Base-by-base conservation (phyloP, 257 asterid species). In the Solanum virginianum region DNA sequence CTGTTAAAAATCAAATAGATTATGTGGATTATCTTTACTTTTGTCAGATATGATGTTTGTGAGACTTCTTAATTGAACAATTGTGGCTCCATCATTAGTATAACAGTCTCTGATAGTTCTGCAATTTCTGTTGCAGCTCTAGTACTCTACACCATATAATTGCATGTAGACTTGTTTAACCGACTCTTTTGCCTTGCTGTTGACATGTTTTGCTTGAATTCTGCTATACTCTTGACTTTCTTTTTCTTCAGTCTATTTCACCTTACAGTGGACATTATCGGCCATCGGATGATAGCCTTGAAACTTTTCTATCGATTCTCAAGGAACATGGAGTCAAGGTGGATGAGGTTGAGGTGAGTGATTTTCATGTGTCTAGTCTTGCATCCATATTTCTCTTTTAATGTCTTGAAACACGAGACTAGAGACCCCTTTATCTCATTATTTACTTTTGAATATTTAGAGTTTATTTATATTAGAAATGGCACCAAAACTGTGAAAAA, bases 231-330 rank as follows among this genome's bases (percentile, higher is more conserved):
- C 51, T 69, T 69, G 81, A 66, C 62, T 4, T 66, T 13, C 39
- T 54, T 83, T 49, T 68, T 45, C 86, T 82, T 39, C 92, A 97
- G 99, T 82, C 92, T 56, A 92, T 97, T 86, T 97, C 98, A 85
- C 94, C 99, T 49, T 97, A 95, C 91, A 97, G 99, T 53, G 99
- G 99, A 80, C 99, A 97, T 91, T 97, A 97, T 87, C 95, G 89
- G 85, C 99, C 99, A 75, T 92, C 97, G 2, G 98, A 95, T 81
- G 98, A 94, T 29, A 90, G 94, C 90, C 95, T 95, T 17, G 92
- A 90, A 80, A 83, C 86, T 86, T 94, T 94, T 87, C 49, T 93
- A 85, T 91, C 92, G 72, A 88, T 90, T 88, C 94, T 96, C 89
- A 83, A 89, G 88, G 97, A 91, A 84, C 89, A 93, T 24, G 98